A percentile compares a stretch with the other conserved stretches of the same genome.
Evolutionary conservation across 1,284 basidiomycete genomes (phyloP).

Genomic region (Heterobasidion occidentale): DNA sequence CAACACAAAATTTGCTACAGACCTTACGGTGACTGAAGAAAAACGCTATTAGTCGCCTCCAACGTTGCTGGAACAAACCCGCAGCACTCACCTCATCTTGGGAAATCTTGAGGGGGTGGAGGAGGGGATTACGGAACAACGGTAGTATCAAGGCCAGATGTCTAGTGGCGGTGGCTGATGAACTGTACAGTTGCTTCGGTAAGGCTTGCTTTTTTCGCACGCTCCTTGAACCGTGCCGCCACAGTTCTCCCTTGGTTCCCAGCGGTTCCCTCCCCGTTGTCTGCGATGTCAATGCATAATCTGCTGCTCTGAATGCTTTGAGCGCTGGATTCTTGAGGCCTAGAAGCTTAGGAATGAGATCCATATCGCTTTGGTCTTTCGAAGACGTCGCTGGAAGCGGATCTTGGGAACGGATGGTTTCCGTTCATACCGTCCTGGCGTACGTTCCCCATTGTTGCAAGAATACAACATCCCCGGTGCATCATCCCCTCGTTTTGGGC

Average conservation of each 20-base stretch:
- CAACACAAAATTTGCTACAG: constrained; percentile 12
- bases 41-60: not conserved
- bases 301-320: too few species aligned
- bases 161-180: constrained; percentile 23
- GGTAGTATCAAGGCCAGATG: not conserved
- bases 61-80: not conserved
- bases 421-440: too few species aligned
- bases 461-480: not conserved
- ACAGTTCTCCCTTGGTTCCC: not conserved
- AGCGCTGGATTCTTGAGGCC: too few species aligned
- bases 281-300: not conserved
- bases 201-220: not conserved
- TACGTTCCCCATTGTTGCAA: too few species aligned
- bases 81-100: constrained; percentile 31
- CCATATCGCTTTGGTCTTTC: too few species aligned
- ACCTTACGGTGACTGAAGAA: constrained; percentile 33
- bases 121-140: constrained; percentile 7
- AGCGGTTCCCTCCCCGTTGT: not conserved
- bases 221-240: not conserved
- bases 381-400: too few species aligned
- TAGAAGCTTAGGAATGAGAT: too few species aligned
- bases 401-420: too few species aligned
- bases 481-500: not conserved
- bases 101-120: constrained; percentile 24
- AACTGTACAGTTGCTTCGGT: constrained; percentile 24